These are phyloP conservation scores for Amphichorda felina DNA, from an alignment of 2,329 filamentous ascomycete genomes.

Conservation along the genomic window DNA sequence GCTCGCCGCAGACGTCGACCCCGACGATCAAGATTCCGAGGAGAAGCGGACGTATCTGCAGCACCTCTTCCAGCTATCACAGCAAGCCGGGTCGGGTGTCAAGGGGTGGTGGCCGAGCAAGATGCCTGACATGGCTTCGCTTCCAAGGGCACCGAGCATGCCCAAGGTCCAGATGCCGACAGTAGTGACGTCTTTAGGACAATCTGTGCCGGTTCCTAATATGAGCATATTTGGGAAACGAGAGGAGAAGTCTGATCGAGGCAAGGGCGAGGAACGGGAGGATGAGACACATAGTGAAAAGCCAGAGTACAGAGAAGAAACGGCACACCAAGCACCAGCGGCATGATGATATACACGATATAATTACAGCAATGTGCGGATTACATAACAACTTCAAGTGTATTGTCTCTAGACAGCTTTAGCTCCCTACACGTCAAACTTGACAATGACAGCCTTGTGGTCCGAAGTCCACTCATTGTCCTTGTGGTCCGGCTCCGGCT, in stretches of 20 bases:
- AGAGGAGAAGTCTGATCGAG: background rate
- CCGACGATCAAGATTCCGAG: conserved; percentile 18
- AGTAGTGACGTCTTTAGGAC: background rate
- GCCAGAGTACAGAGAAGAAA: too few relatives aligned
- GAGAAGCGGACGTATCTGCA: conserved; percentile 31
- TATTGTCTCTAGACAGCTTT: too few relatives aligned
- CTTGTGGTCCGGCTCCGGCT: conserved; percentile 17
- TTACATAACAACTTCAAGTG: too few relatives aligned
- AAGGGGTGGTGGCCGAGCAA: conserved; percentile 33
- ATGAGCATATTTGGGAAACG: conserved; percentile 17
- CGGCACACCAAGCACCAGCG: too few relatives aligned
- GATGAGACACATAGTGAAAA: too few relatives aligned
- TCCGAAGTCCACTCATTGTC: conserved; percentile 30
- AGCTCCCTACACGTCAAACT: conserved; percentile 8
- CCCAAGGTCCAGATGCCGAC: conserved; percentile 15
- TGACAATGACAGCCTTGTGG: conserved; percentile 21
- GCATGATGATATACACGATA: too few relatives aligned
- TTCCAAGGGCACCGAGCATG: conserved; percentile 20
- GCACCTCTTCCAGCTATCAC: conserved; percentile 35
- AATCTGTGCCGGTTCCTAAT: conserved; percentile 10
- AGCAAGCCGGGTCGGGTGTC: conserved; percentile 33
- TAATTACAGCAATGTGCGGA: too few relatives aligned
- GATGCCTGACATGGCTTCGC: conserved; percentile 21
- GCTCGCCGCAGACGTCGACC: conserved; percentile 15
- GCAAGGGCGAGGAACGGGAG: too few relatives aligned